These are phyloP conservation scores for Saccharomycopsis vini DNA, from an alignment of 805 yeast species.

Conservation along the genomic window DNA sequence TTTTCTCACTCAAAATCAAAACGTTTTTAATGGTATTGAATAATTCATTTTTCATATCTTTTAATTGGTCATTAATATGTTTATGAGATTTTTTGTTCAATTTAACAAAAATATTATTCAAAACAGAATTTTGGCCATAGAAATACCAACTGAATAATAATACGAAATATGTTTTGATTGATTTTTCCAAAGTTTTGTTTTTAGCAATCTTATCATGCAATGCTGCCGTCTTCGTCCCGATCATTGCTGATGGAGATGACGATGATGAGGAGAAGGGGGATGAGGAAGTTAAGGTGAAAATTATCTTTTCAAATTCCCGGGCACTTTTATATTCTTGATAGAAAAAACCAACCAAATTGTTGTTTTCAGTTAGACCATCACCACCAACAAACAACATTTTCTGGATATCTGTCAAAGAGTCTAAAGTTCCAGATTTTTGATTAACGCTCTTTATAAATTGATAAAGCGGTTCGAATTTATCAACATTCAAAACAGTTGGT, in stretches of 20 bases:
- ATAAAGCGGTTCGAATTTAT: constrained; percentile 16
- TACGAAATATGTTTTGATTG: constrained; percentile 1
- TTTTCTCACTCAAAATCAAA: constrained; percentile 2
- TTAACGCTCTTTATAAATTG: constrained; percentile 5
- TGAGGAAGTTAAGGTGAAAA: not conserved
- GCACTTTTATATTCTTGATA: no score
- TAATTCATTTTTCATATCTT: not conserved
- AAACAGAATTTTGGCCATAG: not conserved
- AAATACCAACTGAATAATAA: constrained; percentile 9
- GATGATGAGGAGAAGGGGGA: no score
- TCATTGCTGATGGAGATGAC: no score
- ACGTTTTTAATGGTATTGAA: not conserved
- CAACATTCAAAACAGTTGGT: constrained; percentile 2
- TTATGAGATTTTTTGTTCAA: not conserved
- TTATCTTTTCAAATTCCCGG: not conserved
- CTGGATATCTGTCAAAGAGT: not conserved
- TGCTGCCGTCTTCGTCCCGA: no score
- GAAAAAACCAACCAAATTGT: no score
- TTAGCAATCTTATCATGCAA: not conserved
- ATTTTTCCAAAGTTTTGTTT: not conserved
- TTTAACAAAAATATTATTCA: not conserved
- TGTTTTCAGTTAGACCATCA: no score
- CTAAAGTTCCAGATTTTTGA: constrained; percentile 2
- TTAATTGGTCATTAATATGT: not conserved
- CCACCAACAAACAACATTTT: not conserved